Evolutionary conservation across 2,329 filamentous ascomycete genomes (phyloP), one percentile per base, ranked within the genome.

Genomic region (Ceratocystis alfenasii): DNA sequence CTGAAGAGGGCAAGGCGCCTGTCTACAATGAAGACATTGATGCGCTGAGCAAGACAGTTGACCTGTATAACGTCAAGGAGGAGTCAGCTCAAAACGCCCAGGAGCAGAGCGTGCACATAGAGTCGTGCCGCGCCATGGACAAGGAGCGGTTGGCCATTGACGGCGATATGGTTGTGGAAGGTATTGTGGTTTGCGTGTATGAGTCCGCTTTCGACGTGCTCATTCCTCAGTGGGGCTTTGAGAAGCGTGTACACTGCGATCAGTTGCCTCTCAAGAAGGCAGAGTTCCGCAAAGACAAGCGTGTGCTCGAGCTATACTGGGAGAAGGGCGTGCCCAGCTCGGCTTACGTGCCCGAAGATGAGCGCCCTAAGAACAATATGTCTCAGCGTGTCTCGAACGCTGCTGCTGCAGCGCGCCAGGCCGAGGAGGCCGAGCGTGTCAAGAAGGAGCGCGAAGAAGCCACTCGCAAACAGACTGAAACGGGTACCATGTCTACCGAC

Each of bases 201-300:
- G 94, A 99, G 77, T 97, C 94, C 33, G 94, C 94, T 22, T 99
- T 99, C 74, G 94, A 99, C 75, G 90, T 99, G 55, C 83, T 99
- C 69, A 97, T 99, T 74, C 94, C 94, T 5, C 92, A 99, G 74
- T 99, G 91, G 80, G 94, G 94, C 70, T 97, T 99, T 71, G 94
- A 99, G 81, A 99, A 99, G 85, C 90, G 94, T 70, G 94, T 99
- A 64, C 94, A 99, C 78, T 99, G 94, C 74, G 94, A 99, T 74
- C 94, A 99, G 79, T 81, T 99, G 74, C 94, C 94, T 36, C 80
- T 99, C 71, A 93, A 97, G 83, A 99, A 99, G 81, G 94, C 94
- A n/a, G 94, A 99, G 74, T 99, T 94, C 78, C 87, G 95, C 76
- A 97, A 97, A 81, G 91, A 95, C 74, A 90, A 92, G 78, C 86